A percentile compares a stretch with the other conserved stretches of the same genome.
Evolutionary conservation across 768 basidiomycete species (phyloP).

Genomic region (Lyophyllum atratum): DNA sequence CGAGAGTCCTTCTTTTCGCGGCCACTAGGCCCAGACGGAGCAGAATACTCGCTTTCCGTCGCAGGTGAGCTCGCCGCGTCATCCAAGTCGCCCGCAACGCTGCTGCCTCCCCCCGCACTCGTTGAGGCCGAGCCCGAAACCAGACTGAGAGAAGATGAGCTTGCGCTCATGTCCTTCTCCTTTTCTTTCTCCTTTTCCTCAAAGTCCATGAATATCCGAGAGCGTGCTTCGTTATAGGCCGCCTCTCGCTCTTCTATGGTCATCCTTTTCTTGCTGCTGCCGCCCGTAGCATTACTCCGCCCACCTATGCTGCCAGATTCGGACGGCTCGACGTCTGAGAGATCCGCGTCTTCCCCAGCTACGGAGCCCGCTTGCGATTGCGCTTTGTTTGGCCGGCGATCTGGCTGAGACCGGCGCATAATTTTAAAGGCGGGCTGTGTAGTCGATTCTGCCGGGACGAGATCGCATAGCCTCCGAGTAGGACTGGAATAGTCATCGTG

Average conservation of each 20-base stretch:
- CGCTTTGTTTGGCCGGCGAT: slow-evolving; percentile 51
- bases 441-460: slow-evolving; percentile 73
- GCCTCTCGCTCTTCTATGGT: slow-evolving; percentile 87
- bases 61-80: slow-evolving; percentile 71
- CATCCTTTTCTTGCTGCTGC: slow-evolving; percentile 67
- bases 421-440: slow-evolving; percentile 84
- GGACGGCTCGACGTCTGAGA: slow-evolving; percentile 79
- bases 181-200: slow-evolving; percentile 74
- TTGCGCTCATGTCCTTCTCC: slow-evolving; percentile 73
- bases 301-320: slow-evolving; percentile 78
- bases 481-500: slow-evolving; percentile 51
- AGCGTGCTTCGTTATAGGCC: slow-evolving; percentile 86
- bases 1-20: slow-evolving; percentile 59
- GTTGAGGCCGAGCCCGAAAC: slow-evolving; percentile 66
- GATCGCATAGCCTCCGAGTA: slow-evolving; percentile 65
- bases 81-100: slow-evolving; percentile 66
- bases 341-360: slow-evolving; percentile 72
- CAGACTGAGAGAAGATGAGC: slow-evolving; percentile 74
- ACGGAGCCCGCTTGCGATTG: slow-evolving; percentile 76
- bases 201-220: slow-evolving; percentile 84
- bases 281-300: slow-evolving; percentile 62
- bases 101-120: slow-evolving; percentile 50
- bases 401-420: slow-evolving; percentile 68
- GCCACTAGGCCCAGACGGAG: slow-evolving; percentile 45
- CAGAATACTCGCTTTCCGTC: slow-evolving; percentile 83